Evolutionary conservation across 164 flowering plant species (phyloP), one percentile per base, ranked within the genome.

Genomic region (Warburgia ugandensis): DNA sequence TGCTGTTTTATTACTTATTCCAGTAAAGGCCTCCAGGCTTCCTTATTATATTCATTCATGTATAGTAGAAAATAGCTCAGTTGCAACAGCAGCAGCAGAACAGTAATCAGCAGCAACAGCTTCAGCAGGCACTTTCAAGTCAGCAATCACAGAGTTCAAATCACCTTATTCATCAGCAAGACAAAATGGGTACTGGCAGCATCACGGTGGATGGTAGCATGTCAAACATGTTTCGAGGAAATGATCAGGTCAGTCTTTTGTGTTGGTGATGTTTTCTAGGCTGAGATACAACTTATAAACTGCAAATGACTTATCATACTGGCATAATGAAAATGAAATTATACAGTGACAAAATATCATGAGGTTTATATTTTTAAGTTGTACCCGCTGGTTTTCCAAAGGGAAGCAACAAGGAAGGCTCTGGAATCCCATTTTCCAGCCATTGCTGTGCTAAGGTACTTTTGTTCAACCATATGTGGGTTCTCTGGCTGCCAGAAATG

Each of bases 181-280:
- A 92, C 58, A 92, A 92, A 67, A 67, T 81, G 54, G 86, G 77
- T 36, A 59, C 72, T 63, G 81, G 88, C 52, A 77, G 83, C 50
- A 67, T 78, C n/a, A 58, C 79, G 13, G 67, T 77, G 27, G 98
- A 92, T 75, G 91, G 88, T 25, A 77, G 85, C 81, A 73, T 88
- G 73, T 76, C 96, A 13, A 92, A 83, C 59, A 81, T 94, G 7
- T 85, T 77, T 57, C 77, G 96, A 42, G 87, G 86, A 69, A 80
- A 78, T 74, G 99, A 92, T 60, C 99, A 85, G 96, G 99, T 92
- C 65, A 48, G 50, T 38, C 14, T 27, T 26, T n/a, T 51, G 10
- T 17, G 33, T 27, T 30, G 23, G 8, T 27, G 1, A 26, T 27
- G 29, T 45, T 37, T 13, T 3, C 17, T 37, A 14, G 41, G 17